Conservation (phyloP, 2,329 filamentous ascomycete genomes). For the Pseudopyricularia cyperi region DNA sequence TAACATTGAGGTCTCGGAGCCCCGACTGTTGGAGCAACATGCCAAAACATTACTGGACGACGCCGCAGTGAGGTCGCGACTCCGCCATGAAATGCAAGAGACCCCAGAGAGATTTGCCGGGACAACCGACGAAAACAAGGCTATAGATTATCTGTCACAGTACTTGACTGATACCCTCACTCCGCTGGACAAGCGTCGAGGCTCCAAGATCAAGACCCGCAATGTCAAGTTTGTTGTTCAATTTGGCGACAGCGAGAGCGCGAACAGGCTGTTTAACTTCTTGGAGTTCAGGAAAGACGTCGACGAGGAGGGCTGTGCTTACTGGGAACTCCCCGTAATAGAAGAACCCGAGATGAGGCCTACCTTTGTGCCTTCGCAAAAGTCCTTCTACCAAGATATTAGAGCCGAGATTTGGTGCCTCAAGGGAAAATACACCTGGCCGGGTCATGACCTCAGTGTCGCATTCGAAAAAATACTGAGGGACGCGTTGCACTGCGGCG, state of each 20-base stretch:
- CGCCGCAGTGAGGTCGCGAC: conserved; percentile 25
- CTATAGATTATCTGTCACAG: conserved; percentile 20
- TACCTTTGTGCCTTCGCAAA: conserved; percentile 25
- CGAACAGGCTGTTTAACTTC: conserved; percentile 32
- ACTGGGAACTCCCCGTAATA: conserved; percentile 18
- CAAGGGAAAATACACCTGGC: neutral
- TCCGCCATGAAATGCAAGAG: conserved; percentile 23
- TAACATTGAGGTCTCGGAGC: conserved; percentile 33
- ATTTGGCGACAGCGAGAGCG: conserved; percentile 31
- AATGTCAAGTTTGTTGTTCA: conserved; percentile 44
- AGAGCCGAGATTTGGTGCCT: conserved; percentile 24
- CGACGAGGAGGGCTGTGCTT: conserved; percentile 23
- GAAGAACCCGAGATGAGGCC: conserved; percentile 5
- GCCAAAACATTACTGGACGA: conserved; percentile 31
- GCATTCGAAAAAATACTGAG: conserved; percentile 4
- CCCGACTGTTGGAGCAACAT: conserved; percentile 30
- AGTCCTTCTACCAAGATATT: conserved; percentile 36
- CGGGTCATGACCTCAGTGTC: neutral
- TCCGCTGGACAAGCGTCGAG: neutral
- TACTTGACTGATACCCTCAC: conserved; percentile 1
- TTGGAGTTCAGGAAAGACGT: conserved; percentile 33
- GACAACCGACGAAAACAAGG: conserved; percentile 21
- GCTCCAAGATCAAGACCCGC: conserved; percentile 33
- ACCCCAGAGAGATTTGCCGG: conserved; percentile 36
- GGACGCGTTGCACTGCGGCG: conserved; percentile 6